A percentile compares a stretch with the other conserved stretches of the same genome.
phyloP scores from a whole-genome alignment of 805 yeast species.

The Monosporozyma aerobia region DNA sequence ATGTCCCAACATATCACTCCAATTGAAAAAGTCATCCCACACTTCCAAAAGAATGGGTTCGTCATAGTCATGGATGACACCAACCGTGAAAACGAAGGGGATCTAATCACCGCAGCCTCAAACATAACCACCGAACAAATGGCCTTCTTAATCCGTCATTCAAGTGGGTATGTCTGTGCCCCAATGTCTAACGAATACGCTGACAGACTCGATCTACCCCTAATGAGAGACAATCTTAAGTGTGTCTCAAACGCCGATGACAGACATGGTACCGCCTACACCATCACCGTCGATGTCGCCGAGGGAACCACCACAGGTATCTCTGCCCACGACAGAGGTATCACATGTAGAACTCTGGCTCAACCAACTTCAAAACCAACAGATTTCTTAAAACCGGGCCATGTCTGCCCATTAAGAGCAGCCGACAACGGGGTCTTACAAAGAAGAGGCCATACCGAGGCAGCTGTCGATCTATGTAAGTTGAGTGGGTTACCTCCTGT shows the following conservation, averaged over 20 bases:
- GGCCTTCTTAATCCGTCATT: conserved; percentile 86
- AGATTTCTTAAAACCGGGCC: conserved; percentile 89
- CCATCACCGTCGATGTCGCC: conserved; percentile 78
- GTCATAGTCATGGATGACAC: conserved; percentile 96
- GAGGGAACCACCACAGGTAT: conserved; percentile 96
- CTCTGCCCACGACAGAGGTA: conserved; percentile 85
- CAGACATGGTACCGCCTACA: conserved; percentile 94
- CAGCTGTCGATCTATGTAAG: conserved; percentile 79
- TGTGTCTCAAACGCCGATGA: conserved; percentile 41
- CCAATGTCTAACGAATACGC: conserved; percentile 76
- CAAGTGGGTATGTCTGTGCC: conserved; percentile 89
- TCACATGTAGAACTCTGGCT: conserved; percentile 69
- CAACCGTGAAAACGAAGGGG: conserved; percentile 95
- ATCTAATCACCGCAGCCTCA: conserved; percentile 87
- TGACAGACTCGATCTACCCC: conserved; percentile 67
- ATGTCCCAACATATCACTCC: conserved; percentile 11
- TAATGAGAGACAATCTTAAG: conserved; percentile 41
- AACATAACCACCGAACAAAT: conserved; percentile 68
- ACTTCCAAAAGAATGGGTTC: conserved; percentile 40
- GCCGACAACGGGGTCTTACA: conserved; percentile 69
- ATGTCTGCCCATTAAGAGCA: conserved; percentile 86
- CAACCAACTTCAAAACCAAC: conserved; percentile 39
- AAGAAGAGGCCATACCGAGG: conserved; percentile 96
- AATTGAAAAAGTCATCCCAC: conserved; percentile 25
- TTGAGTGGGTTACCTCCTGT: conserved; percentile 76